These are phyloP conservation scores for Neckera pumila DNA, from an alignment of 225 moss, liverwort and hornwort species.

Conservation along the genomic window DNA sequence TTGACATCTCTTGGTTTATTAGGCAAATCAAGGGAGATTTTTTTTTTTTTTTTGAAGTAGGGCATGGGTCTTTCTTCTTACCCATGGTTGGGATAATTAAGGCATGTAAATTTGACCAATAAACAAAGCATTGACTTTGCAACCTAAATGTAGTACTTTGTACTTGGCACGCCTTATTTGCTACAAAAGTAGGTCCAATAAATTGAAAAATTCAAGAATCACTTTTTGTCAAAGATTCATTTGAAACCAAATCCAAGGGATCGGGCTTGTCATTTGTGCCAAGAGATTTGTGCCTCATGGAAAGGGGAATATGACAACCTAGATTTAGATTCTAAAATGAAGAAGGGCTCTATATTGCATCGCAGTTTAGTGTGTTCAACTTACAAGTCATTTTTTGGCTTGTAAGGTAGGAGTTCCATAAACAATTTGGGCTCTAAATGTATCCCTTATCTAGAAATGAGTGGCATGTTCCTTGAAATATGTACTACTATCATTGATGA, in stretches of 20 bases:
- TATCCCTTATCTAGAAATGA: background rate
- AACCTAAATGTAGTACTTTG: background rate
- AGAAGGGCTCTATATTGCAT: background rate
- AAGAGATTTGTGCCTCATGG: background rate
- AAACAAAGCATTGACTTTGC: too few species aligned
- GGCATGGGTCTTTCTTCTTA: fast-evolving
- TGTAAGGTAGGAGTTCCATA: background rate
- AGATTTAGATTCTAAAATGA: background rate
- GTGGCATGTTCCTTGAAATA: too few species aligned
- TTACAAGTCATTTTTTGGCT: background rate
- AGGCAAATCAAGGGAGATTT: fast-evolving
- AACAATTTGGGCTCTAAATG: background rate
- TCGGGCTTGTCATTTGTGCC: fast-evolving
- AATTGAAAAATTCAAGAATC: background rate
- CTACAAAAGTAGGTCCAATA: background rate
- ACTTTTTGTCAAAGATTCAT: background rate
- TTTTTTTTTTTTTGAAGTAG: background rate
- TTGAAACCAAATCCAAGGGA: background rate
- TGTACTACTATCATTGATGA: background rate
- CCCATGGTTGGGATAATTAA: background rate
- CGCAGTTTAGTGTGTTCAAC: fast-evolving
- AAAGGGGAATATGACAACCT: background rate
- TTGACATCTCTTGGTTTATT: fast-evolving
- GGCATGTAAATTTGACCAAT: background rate
- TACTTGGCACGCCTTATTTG: background rate